Base-by-base conservation (phyloP, 2,329 filamentous ascomycete species). In the Neonectria sp. region DNA sequence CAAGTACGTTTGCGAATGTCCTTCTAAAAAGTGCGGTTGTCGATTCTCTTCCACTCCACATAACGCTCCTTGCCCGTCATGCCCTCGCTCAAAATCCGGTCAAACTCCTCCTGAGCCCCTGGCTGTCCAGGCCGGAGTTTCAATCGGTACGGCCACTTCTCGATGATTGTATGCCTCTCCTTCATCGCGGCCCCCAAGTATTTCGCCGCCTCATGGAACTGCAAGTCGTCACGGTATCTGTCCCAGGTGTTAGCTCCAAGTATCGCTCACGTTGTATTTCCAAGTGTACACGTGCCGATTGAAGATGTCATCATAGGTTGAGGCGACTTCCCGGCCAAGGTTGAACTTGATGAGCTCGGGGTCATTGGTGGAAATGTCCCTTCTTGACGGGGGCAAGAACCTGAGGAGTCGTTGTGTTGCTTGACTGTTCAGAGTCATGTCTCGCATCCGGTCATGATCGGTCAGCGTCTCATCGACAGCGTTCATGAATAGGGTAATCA, bases 401-500 rank as follows among this genome's bases (percentile, higher is more conserved):
- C 3, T 17, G 13, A 40, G 7, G 37, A 40, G 37, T 6, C 37
- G 37, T 40, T 40, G 15, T 25, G 35, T 55, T 12, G 29, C 13
- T 21, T 3, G 8, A 3, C 9, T 31, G 49, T 2, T 45, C 40
- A 3, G 65, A 21, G 40, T 37, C n/a, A 25, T 25, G 13, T 60
- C 56, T 1, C 24, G 12, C 6, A 17, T 53, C 37, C 24, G 17
- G 33, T 58, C 58, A n/a, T 35, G 49, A 7, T 53, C 29, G 21
- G 27, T 63, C 43, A 45, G 29, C 2, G 40, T 25, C 1, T 51
- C 48, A 3, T 59, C 37, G 12, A 68, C 46, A 24, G 45, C 12
- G 4, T 53, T 70, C 57, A 64, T 57, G 45, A 71, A 70, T 0
- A 63, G n/a, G 4, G 63, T 60, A 46, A 71, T 57, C 6, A 71